Evolutionary conservation across 2,329 filamentous ascomycete species (phyloP).

Genomic region (Daldinia eschscholtzii): DNA sequence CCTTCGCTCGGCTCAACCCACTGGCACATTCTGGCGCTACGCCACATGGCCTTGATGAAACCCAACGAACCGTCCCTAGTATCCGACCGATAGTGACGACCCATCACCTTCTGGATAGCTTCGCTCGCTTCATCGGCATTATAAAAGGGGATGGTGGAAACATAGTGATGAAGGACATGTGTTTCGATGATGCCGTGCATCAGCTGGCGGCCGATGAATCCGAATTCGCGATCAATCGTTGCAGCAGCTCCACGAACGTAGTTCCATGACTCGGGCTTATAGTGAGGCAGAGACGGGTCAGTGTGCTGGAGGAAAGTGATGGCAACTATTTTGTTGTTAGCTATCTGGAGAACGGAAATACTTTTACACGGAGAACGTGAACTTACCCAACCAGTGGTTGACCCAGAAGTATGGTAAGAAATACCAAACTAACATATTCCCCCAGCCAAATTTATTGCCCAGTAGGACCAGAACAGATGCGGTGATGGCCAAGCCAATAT

Average conservation of each 20-base stretch:
- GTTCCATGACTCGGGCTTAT: constrained; percentile 87
- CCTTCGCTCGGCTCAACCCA: constrained; percentile 95
- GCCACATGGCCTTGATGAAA: constrained; percentile 88
- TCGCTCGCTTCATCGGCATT: constrained; percentile 94
- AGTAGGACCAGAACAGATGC: constrained; percentile 74
- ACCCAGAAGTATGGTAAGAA: constrained; percentile 96
- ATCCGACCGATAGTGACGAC: constrained; percentile 91
- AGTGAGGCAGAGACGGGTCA: constrained; percentile 93
- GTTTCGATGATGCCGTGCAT: constrained; percentile 98
- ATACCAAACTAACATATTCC: constrained; percentile 95
- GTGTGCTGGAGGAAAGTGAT: constrained; percentile 99
- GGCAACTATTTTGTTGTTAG: constrained; percentile 74
- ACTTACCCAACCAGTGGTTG: constrained; percentile 97
- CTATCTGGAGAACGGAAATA: constrained; percentile 46
- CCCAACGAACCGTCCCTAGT: constrained; percentile 80
- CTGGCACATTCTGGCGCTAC: constrained; percentile 86
- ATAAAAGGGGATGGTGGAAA: constrained; percentile 97
- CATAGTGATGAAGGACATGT: constrained; percentile 97
- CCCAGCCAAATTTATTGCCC: constrained; percentile 82
- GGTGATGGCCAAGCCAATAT: constrained; percentile 80
- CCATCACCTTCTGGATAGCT: constrained; percentile 95
- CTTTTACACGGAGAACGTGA: constrained; percentile 1
- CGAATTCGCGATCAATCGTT: constrained; percentile 97
- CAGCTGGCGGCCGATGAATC: constrained; percentile 90
- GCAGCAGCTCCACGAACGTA: constrained; percentile 93